Evolutionary conservation across 805 yeast genomes (phyloP), one percentile per base, ranked within the genome.

Genomic region (Candida maltosa): DNA sequence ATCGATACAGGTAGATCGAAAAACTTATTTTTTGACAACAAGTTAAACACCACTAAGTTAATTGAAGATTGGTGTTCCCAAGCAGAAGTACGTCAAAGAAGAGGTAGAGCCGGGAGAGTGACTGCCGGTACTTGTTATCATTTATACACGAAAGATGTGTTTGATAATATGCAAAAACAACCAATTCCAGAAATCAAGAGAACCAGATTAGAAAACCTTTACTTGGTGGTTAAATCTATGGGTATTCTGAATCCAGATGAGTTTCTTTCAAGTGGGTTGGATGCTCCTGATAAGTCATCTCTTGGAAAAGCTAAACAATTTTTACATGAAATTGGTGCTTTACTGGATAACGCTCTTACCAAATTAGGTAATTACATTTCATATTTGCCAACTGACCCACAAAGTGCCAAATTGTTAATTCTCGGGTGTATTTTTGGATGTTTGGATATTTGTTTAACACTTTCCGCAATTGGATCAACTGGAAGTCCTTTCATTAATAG

Each of bases 91-190:
- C 75, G 78, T 16, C 98, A 91, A 59, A 75, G 98, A 62, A 71
- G 96, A 56, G 98, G 98, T 56, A 84, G 98, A 67, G 91, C 97
- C n/a, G 98, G 98, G 44, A 89, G 98, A 75, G 87, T 91, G 9
- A 75, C 80, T 23, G 69, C 69, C 17, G 98, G 98, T 38, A 64
- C 68, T 10, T 88, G 97, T 43, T 91, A 78, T 58, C 88, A 85
- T 52, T 52, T 91, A 31, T 91, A 76, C 58, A 82, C 96, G 1
- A 62, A 65, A 35, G 75, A 75, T 2, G 73, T 86, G 0, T 65
- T 67, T 4, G 55, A 56, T 1, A 54, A 58, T 16, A 83, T 88
- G 91, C 61, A 73, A 11, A 65, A 72, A 2, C 81, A 82, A 45
- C 95, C 96, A 1, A 69, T 83, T 12, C 97, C 98, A 0, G 98